Percentiles rank a stretch among this genome's conserved stretches.
These are phyloP conservation scores for Carpinus viminea DNA, from an alignment of 306 rosid genomes.

Conservation along the genomic window DNA sequence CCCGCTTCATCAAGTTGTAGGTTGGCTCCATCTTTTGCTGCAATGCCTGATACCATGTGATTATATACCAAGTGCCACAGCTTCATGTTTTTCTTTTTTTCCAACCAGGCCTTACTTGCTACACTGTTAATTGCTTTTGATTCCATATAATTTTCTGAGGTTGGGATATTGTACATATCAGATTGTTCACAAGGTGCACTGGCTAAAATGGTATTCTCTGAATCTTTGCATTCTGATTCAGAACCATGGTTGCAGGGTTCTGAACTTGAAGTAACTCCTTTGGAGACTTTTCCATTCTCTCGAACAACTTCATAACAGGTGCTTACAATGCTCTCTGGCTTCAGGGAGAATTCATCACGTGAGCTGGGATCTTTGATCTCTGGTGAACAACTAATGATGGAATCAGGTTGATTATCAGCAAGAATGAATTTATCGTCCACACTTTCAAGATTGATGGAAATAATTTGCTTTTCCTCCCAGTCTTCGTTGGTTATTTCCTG, in stretches of 20 bases:
- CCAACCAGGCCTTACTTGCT: slow-evolving; percentile 32
- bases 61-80: slow-evolving; percentile 78
- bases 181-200: slow-evolving; percentile 26
- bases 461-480: slow-evolving; percentile 24
- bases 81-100: slow-evolving; percentile 48
- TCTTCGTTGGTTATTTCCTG: slow-evolving; percentile 21
- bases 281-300: slow-evolving; percentile 22
- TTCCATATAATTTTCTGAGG: slow-evolving; percentile 38
- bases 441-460: slow-evolving; percentile 23
- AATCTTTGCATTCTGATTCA: slow-evolving; percentile 28
- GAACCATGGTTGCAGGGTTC: slow-evolving; percentile 30
- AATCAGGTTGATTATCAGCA: slow-evolving; percentile 7
- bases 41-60: slow-evolving; percentile 72
- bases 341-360: slow-evolving; percentile 22
- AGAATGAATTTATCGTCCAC: slow-evolving; percentile 20
- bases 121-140: slow-evolving; percentile 37
- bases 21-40: slow-evolving; percentile 42
- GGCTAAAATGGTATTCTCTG: slow-evolving; percentile 27
- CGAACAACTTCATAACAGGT: slow-evolving; percentile 40
- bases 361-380: slow-evolving; percentile 34
- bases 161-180: slow-evolving; percentile 27
- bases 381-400: slow-evolving; percentile 20
- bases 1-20: slow-evolving; percentile 31
- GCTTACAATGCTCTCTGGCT: slow-evolving; percentile 31
- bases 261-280: slow-evolving; percentile 31